A percentile compares a stretch with the other conserved stretches of the same genome.
phyloP scores from a whole-genome alignment of 371 early-diverging fungal genomes.

The Mortierella sp. region DNA sequence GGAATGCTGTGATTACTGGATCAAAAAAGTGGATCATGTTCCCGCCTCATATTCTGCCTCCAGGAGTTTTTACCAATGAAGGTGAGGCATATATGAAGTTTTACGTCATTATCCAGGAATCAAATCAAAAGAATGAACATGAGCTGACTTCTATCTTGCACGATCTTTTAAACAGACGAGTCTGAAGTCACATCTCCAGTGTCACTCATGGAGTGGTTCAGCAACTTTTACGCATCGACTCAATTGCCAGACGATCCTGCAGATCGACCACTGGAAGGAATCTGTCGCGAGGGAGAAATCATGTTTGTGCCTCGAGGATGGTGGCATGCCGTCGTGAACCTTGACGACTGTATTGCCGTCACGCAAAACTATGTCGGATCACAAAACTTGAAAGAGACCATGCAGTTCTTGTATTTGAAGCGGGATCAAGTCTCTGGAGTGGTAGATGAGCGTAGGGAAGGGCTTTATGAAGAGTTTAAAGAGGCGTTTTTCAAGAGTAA shows the following conservation, averaged over 20 bases:
- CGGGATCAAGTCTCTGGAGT: slow-evolving; percentile 72
- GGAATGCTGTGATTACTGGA: slow-evolving; percentile 79
- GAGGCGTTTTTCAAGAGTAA: slow-evolving; percentile 46
- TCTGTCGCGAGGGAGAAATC: slow-evolving; percentile 74
- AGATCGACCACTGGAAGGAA: slow-evolving; percentile 64
- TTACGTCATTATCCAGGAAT: neutral
- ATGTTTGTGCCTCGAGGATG: slow-evolving; percentile 80
- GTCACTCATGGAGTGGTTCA: slow-evolving; percentile 76
- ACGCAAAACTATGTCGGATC: slow-evolving; percentile 77
- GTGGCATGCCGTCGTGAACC: slow-evolving; percentile 83
- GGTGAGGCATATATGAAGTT: slow-evolving; percentile 19
- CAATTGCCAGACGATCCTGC: slow-evolving; percentile 46
- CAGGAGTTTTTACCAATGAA: slow-evolving; percentile 74
- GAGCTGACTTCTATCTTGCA: neutral
- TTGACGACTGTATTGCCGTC: slow-evolving; percentile 74
- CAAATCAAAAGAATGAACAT: too few relatives aligned
- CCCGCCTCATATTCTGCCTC: slow-evolving; percentile 76
- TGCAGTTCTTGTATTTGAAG: slow-evolving; percentile 66
- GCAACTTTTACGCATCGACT: slow-evolving; percentile 60
- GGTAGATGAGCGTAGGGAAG: slow-evolving; percentile 40
- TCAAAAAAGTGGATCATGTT: slow-evolving; percentile 70
- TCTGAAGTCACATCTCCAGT: slow-evolving; percentile 78
- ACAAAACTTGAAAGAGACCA: slow-evolving; percentile 65
- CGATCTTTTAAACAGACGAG: slow-evolving; percentile 59
- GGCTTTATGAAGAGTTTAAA: slow-evolving; percentile 46